Conservation (phyloP, 257 asterid genomes). For the Ilex asprella region DNA sequence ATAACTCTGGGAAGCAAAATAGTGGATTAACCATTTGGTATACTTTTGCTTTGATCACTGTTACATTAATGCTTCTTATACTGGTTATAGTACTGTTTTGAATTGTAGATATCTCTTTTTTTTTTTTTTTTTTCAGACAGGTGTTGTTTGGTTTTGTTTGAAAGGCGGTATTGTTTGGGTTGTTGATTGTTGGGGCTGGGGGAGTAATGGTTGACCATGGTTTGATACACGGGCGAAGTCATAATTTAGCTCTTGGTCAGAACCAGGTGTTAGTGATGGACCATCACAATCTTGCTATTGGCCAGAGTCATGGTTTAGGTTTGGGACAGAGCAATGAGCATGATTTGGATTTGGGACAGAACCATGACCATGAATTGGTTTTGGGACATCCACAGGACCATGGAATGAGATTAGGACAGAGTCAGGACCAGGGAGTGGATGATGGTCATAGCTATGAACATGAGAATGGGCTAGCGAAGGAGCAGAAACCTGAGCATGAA, state of each 20-base stretch:
- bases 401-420: slow-evolving; percentile 36
- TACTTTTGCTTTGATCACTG: background rate
- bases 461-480: slow-evolving; percentile 42
- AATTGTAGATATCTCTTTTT: background rate
- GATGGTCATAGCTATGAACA: slow-evolving; percentile 47
- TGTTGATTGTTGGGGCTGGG: slow-evolving; percentile 13
- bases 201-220: slow-evolving; percentile 56
- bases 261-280: slow-evolving; percentile 38
- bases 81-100: background rate
- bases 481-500: slow-evolving; percentile 56
- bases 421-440: slow-evolving; percentile 29
- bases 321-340: slow-evolving; percentile 48
- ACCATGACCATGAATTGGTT: slow-evolving; percentile 17
- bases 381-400: slow-evolving; percentile 27
- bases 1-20: too few species aligned
- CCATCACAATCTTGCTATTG: background rate
- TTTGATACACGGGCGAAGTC: slow-evolving; percentile 44
- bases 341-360: slow-evolving; percentile 40
- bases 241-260: slow-evolving; percentile 35
- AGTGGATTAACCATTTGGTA: too few species aligned
- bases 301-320: slow-evolving; percentile 41
- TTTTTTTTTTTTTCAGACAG: background rate
- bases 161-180: slow-evolving; percentile 4
- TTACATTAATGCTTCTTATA: background rate
- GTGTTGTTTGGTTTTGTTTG: slow-evolving; percentile 1